Conservation (phyloP, 331 rosid genomes). For the Rosa hybrid region DNA sequence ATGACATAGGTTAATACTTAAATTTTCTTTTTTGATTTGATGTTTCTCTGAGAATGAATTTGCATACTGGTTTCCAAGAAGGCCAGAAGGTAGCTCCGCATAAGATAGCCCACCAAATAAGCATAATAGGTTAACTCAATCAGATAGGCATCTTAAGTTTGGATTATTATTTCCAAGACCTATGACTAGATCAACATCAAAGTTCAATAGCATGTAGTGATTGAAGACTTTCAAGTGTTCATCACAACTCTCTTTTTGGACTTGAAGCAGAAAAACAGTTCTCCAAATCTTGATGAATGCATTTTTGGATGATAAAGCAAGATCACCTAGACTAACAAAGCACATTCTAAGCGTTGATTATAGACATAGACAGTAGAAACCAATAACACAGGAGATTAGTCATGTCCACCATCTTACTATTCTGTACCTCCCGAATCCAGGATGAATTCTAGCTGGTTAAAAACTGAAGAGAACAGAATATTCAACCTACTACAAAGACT, state of each 20-base stretch:
- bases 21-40: neutral
- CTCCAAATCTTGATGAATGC: neutral
- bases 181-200: neutral
- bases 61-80: slow-evolving; percentile 2
- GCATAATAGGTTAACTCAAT: neutral
- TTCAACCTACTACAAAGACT: neutral
- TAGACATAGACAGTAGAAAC: neutral
- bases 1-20: neutral
- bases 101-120: neutral
- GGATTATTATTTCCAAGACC: neutral
- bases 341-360: neutral
- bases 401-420: neutral
- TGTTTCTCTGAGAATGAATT: neutral
- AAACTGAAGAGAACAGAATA: neutral
- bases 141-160: neutral
- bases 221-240: neutral
- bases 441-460: neutral
- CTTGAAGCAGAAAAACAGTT: neutral
- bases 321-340: neutral
- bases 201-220: neutral
- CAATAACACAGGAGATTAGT: neutral
- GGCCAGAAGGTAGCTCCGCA: neutral
- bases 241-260: neutral
- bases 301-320: neutral
- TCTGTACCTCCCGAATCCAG: neutral